Evolutionary conservation across 139 green algal genomes (phyloP).

Genomic region (Mesostigma viride): DNA sequence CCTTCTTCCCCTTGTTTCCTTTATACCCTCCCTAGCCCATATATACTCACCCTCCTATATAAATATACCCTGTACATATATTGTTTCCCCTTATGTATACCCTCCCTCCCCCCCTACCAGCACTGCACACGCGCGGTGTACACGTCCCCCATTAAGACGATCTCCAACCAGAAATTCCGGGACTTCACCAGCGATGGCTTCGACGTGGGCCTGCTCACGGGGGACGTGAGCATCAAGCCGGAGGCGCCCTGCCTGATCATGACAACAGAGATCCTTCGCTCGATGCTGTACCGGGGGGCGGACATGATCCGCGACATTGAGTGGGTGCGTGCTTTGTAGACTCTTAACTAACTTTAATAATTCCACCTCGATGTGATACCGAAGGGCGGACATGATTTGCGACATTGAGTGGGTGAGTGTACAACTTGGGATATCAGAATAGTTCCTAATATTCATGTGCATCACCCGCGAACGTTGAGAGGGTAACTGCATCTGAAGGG

Average conservation of each 20-base stretch:
- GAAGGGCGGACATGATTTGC: conserved; percentile 65
- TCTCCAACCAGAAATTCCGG: conserved; percentile 97
- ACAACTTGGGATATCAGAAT: too few relatives aligned
- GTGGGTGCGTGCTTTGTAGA: conserved; percentile 49
- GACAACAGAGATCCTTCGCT: conserved; percentile 93
- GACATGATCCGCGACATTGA: conserved; percentile 74
- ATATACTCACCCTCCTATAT: too few relatives aligned
- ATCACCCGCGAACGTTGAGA: too few relatives aligned
- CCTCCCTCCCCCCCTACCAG: too few relatives aligned
- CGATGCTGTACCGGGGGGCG: conserved; percentile 78
- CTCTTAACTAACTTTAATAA: too few relatives aligned
- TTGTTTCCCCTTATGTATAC: too few relatives aligned
- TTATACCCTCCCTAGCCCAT: too few relatives aligned
- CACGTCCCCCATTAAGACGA: conserved; percentile 95
- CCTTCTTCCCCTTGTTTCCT: too few relatives aligned
- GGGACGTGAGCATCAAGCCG: conserved; percentile 81
- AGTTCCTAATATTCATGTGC: too few relatives aligned
- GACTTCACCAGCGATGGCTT: conserved; percentile 60
- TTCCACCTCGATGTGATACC: conserved; percentile 89
- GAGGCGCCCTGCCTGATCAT: conserved; percentile 87
- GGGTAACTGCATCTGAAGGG: too few relatives aligned
- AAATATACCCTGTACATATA: too few relatives aligned
- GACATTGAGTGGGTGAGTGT: conserved; percentile 70
- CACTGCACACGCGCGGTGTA: conserved; percentile 65
- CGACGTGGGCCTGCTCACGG: conserved; percentile 77